phyloP scores from a whole-genome alignment of 306 rosid species.

The Hippophae gyantsensis region DNA sequence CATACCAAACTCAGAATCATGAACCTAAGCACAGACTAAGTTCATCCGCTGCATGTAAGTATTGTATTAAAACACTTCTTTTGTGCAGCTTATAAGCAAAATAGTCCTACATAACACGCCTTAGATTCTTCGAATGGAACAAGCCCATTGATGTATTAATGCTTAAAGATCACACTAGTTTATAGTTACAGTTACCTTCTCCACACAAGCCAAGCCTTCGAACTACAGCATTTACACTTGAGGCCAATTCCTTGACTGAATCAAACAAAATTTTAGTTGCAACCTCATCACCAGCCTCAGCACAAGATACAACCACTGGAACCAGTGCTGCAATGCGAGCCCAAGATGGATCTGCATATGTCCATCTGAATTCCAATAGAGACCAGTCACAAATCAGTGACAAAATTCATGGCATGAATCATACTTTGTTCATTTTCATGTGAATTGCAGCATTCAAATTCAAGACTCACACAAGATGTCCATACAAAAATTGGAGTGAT shows the following conservation, averaged over 20 bases:
- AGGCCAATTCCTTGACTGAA: constrained; percentile 63
- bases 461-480: not conserved
- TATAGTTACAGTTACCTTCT: constrained; percentile 37
- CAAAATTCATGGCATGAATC: constrained; percentile 1
- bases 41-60: too few relatives aligned
- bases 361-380: constrained; percentile 51
- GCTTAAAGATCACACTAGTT: not conserved
- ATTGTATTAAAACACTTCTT: too few relatives aligned
- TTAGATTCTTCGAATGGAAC: too few relatives aligned
- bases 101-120: too few relatives aligned
- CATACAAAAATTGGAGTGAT: not conserved
- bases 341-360: constrained; percentile 85
- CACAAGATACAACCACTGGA: constrained; percentile 67
- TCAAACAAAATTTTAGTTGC: constrained; percentile 57
- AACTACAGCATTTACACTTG: constrained; percentile 74
- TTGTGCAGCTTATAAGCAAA: too few relatives aligned
- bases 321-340: constrained; percentile 87
- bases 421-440: not conserved
- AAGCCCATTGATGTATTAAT: not conserved
- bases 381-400: constrained; percentile 14
- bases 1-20: too few relatives aligned
- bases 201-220: constrained; percentile 68
- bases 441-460: not conserved
- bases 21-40: too few relatives aligned
- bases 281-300: constrained; percentile 66